phyloP scores from a whole-genome alignment of 192 early-diverging fungal species.

The Mortierella hygrophila region DNA sequence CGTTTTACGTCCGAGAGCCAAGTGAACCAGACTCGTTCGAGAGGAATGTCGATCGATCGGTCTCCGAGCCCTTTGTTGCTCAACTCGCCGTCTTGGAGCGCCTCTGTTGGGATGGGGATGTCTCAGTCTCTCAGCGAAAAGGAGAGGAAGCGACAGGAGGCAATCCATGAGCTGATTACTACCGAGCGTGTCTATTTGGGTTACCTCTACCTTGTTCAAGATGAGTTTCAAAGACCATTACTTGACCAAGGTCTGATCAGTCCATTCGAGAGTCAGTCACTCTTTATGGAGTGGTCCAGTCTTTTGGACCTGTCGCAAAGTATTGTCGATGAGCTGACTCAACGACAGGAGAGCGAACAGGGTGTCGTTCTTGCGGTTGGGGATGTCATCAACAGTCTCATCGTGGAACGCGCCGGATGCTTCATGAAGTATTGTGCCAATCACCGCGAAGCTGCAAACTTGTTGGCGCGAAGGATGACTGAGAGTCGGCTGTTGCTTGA shows the following conservation, averaged over 20 bases:
- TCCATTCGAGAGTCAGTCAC: slow-evolving; percentile 69
- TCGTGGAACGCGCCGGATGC: slow-evolving; percentile 75
- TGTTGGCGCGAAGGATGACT: slow-evolving; percentile 51
- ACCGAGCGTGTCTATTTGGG: slow-evolving; percentile 83
- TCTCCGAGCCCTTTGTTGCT: slow-evolving; percentile 29
- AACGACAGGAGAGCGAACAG: slow-evolving; percentile 63
- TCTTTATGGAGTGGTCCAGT: slow-evolving; percentile 90
- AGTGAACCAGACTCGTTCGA: not conserved
- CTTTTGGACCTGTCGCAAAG: slow-evolving; percentile 75
- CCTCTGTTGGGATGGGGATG: slow-evolving; percentile 58
- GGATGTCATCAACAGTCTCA: slow-evolving; percentile 78
- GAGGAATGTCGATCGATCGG: not conserved
- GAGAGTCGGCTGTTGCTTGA: slow-evolving; percentile 30
- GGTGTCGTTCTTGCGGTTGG: slow-evolving; percentile 76
- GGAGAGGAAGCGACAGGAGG: slow-evolving; percentile 84
- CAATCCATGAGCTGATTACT: slow-evolving; percentile 82
- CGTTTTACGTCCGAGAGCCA: slow-evolving; percentile 13
- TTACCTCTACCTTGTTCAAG: slow-evolving; percentile 78
- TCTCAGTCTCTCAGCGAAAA: slow-evolving; percentile 64
- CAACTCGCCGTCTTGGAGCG: slow-evolving; percentile 57
- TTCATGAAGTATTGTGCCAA: slow-evolving; percentile 85
- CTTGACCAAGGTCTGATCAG: slow-evolving; percentile 60
- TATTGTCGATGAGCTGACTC: slow-evolving; percentile 77
- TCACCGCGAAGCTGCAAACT: slow-evolving; percentile 73
- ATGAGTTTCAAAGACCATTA: slow-evolving; percentile 76